phyloP scores from a whole-genome alignment of 192 early-diverging fungal genomes.

The Jimgerdemannia flammicorona region DNA sequence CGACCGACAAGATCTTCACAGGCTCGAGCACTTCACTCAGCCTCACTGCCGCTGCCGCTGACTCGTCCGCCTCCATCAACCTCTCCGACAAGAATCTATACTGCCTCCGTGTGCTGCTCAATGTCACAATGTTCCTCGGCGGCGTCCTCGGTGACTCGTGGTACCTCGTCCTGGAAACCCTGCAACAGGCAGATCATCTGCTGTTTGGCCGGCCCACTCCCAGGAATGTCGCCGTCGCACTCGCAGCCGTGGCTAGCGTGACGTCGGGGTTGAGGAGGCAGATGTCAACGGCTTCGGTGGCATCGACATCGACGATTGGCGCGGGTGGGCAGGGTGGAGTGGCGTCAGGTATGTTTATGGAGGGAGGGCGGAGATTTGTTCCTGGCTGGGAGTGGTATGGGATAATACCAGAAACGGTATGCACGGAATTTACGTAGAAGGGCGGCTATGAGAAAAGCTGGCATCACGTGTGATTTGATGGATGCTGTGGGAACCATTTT shows the following conservation, averaged over 20 bases:
- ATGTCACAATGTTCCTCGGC: constrained; percentile 69
- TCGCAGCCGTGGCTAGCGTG: not conserved
- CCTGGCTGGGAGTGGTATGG: too few relatives aligned
- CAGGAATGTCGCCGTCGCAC: not conserved
- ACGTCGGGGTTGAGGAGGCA: not conserved
- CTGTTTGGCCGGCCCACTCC: constrained; percentile 25
- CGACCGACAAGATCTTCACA: not conserved
- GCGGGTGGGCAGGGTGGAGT: not conserved
- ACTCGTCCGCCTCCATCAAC: constrained; percentile 25
- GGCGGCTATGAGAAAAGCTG: not conserved
- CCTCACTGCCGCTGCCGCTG: not conserved
- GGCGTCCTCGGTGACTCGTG: constrained; percentile 76
- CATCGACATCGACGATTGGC: not conserved
- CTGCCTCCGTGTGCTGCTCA: constrained; percentile 68
- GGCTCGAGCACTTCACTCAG: not conserved
- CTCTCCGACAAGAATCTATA: constrained; percentile 77
- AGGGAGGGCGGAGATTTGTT: too few relatives aligned
- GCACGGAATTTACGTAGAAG: too few relatives aligned
- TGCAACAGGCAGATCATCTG: constrained; percentile 75
- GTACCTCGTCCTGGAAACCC: constrained; percentile 83
- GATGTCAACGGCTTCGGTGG: not conserved
- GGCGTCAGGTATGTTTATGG: not conserved
- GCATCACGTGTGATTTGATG: not conserved
- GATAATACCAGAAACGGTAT: too few relatives aligned
- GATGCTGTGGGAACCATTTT: not conserved